Evolutionary conservation across 176 grass and related monocot species (phyloP).

Genomic region (Oryza brachyantha): DNA sequence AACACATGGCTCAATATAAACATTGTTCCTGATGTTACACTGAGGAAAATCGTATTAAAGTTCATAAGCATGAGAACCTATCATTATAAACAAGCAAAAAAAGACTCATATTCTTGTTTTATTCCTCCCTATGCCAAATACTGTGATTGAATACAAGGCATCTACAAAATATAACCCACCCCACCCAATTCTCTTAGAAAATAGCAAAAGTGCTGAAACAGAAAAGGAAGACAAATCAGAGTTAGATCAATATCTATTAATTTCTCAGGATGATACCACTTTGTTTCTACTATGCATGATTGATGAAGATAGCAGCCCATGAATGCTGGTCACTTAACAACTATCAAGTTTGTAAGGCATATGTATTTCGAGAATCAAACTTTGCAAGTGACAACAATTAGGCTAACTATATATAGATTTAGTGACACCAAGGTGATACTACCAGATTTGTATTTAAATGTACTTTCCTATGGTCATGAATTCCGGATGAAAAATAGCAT

Average conservation of each 20-base stretch:
- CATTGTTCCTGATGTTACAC: slow-evolving; percentile 87
- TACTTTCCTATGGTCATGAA: not conserved
- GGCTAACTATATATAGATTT: not conserved
- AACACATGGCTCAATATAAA: slow-evolving; percentile 40
- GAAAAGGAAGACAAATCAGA: not conserved
- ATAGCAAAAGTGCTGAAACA: not conserved
- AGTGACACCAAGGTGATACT: not conserved
- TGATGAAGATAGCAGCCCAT: not conserved
- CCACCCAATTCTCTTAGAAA: not conserved
- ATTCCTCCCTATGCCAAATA: not conserved
- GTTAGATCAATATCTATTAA: slow-evolving; percentile 5
- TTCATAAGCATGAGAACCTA: slow-evolving; percentile 70
- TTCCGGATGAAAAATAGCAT: not conserved
- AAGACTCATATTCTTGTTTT: not conserved
- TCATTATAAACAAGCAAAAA: slow-evolving; percentile 25
- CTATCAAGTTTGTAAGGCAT: not conserved
- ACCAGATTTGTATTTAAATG: not conserved
- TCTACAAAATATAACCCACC: not conserved
- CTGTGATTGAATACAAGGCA: not conserved
- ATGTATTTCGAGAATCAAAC: not conserved
- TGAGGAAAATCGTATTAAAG: slow-evolving; percentile 90
- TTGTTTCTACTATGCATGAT: not conserved
- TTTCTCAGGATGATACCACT: not conserved
- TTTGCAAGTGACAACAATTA: not conserved
- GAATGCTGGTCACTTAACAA: not conserved